phyloP scores from a whole-genome alignment of 495 filamentous ascomycete genomes.

The Trichoderma parareesei region DNA sequence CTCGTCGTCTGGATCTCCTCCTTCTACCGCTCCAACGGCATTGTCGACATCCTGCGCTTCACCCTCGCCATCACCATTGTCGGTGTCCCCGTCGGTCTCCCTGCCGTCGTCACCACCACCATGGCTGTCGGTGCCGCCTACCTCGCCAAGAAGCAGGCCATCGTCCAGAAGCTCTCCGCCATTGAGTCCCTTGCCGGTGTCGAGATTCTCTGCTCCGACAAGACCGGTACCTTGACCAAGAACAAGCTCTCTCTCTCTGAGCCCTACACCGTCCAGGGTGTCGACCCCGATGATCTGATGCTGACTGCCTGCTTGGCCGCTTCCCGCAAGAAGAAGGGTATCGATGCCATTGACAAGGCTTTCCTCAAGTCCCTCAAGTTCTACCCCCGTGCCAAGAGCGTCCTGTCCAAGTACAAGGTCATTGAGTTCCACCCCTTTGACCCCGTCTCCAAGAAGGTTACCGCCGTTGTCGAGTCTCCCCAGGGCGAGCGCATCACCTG shows the following conservation, averaged over 20 bases:
- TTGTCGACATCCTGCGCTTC: slow-evolving; percentile 70
- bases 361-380: slow-evolving; percentile 75
- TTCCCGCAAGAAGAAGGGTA: slow-evolving; percentile 88
- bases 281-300: slow-evolving; percentile 79
- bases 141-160: slow-evolving; percentile 89
- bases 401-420: slow-evolving; percentile 67
- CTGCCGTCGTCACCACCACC: slow-evolving; percentile 90
- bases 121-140: slow-evolving; percentile 96
- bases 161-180: slow-evolving; percentile 91
- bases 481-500: slow-evolving; percentile 75
- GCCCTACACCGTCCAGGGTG: slow-evolving; percentile 71
- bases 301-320: slow-evolving; percentile 84
- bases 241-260: slow-evolving; percentile 84
- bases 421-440: slow-evolving; percentile 84
- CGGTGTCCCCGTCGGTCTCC: slow-evolving; percentile 92
- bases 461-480: slow-evolving; percentile 71
- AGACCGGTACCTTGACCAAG: slow-evolving; percentile 89
- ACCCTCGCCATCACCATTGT: slow-evolving; percentile 84
- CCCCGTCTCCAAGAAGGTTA: slow-evolving; percentile 89
- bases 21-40: slow-evolving; percentile 77
- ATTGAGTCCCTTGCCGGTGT: slow-evolving; percentile 93
- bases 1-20: slow-evolving; percentile 77
- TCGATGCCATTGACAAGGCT: slow-evolving; percentile 91
- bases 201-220: slow-evolving; percentile 95
- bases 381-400: slow-evolving; percentile 70